Base-by-base conservation (phyloP, 768 basidiomycete species). In the Exidia glandulosa region DNA sequence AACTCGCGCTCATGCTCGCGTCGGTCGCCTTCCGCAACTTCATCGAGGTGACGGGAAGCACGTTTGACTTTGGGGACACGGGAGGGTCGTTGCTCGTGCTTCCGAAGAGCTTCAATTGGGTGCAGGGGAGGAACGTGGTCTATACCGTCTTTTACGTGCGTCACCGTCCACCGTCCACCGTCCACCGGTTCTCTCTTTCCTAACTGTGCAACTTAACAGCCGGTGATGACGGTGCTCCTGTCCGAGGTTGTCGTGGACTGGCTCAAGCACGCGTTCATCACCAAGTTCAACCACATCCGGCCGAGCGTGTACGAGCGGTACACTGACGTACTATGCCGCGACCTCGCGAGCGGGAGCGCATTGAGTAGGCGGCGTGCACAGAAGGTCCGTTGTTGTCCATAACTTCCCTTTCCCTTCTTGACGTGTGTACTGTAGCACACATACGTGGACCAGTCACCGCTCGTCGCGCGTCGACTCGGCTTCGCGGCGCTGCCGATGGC, bases 241-340 rank as follows among this genome's bases (percentile, higher is more conserved):
- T 95, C 93, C 2, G 96, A 99, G 71, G 88, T 91, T 81, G 71
- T 89, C 13, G 96, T 99, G 12, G 96, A 99, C 70, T 99, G 95
- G 95, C 78, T 98, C 57, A 99, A 99, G 71, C 96, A 99, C 67
- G 95, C 94, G 10, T 99, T 98, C 74, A 98, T 99, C 66, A 95
- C 94, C 57, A 99, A 99, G 72, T 98, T 98, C 77, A 99, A 99
- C 66, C 95, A 98, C 67, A 94, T 99, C 54, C 85, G 94, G 0
- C 92, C 94, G 0, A 88, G 87, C 0, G 92, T 97, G 2, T 99
- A 98, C 65, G 93, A 93, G 63, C 82, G 95, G 16, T 99, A 92
- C 70, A 90, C 87, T 2, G 96, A 99, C 66, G 92, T 99, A 1
- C 79, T 99, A 1, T 98, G 94, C 68, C 87, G 89, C 37, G 96